Evolutionary conservation across 306 rosid species (phyloP).

Genomic region (Prunus armeniaca): DNA sequence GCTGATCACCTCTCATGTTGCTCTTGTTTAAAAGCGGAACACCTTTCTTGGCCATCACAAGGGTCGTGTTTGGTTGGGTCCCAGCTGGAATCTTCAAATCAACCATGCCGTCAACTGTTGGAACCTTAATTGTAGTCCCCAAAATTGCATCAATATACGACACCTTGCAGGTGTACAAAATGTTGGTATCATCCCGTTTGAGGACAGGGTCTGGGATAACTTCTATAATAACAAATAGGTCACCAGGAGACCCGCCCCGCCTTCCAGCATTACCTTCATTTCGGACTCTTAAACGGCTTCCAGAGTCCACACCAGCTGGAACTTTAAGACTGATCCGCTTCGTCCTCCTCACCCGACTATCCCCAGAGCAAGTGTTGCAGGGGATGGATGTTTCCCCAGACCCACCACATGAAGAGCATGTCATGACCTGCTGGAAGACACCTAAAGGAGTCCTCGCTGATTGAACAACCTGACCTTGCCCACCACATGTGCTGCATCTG

Average conservation of each 20-base stretch:
- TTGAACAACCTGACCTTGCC: conserved; percentile 91
- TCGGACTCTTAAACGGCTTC: conserved; percentile 93
- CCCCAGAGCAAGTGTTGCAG: conserved; percentile 93
- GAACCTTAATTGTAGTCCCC: conserved; percentile 85
- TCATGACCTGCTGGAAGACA: conserved; percentile 97
- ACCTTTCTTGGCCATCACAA: conserved; percentile 96
- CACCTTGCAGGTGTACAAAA: conserved; percentile 76
- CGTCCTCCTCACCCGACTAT: conserved; percentile 85
- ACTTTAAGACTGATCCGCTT: conserved; percentile 92
- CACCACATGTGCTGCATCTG: conserved; percentile 85
- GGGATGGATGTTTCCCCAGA: conserved; percentile 86
- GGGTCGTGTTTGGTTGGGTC: conserved; percentile 92
- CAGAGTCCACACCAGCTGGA: conserved; percentile 96
- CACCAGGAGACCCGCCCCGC: conserved; percentile 88
- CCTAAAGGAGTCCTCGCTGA: conserved; percentile 94
- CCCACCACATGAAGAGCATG: conserved; percentile 91
- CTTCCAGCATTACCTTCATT: conserved; percentile 96
- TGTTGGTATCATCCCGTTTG: conserved; percentile 92
- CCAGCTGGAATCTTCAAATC: conserved; percentile 70
- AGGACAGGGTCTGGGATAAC: conserved; percentile 88
- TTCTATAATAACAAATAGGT: conserved; percentile 86
- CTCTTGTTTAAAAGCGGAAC: conserved; percentile 83
- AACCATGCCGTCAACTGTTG: conserved; percentile 88
- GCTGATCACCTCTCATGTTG: conserved; percentile 94
- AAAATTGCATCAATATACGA: conserved; percentile 89